Percentiles rank a stretch among this genome's conserved stretches.
Evolutionary conservation across 2,329 filamentous ascomycete genomes (phyloP).

Genomic region (Monosporascus sp.): DNA sequence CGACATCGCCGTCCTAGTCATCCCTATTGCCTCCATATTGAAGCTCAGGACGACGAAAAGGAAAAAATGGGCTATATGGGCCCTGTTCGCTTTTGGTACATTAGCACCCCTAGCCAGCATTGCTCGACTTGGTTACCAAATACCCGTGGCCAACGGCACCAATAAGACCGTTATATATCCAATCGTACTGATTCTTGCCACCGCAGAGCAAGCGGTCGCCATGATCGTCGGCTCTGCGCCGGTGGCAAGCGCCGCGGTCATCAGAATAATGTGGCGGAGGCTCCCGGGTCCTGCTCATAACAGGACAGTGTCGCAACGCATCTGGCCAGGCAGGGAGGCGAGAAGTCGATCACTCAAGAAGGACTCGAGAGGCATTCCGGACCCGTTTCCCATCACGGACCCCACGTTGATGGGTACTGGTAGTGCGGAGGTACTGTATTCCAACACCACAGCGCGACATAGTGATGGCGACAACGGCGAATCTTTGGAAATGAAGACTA

Average conservation of each 20-base stretch:
- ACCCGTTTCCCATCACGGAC: conserved; percentile 5
- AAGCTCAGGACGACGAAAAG: conserved; percentile 20
- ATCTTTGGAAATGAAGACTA: conserved; percentile 1
- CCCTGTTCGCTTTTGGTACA: conserved; percentile 24
- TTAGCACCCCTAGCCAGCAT: conserved; percentile 21
- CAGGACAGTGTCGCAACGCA: conserved; percentile 7
- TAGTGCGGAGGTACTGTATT: conserved; percentile 2
- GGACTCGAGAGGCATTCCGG: not conserved
- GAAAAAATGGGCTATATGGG: conserved; percentile 23
- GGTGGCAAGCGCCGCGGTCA: conserved; percentile 11
- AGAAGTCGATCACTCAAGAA: not conserved
- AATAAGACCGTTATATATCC: conserved; percentile 20
- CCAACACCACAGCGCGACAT: not conserved
- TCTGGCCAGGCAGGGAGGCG: conserved; percentile 11
- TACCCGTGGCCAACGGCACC: conserved; percentile 7
- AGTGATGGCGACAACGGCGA: conserved; percentile 2
- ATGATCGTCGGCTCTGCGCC: conserved; percentile 18
- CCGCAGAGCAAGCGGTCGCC: conserved; percentile 16
- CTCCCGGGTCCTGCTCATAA: not conserved
- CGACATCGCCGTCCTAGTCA: conserved; percentile 19
- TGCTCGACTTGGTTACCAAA: conserved; percentile 18
- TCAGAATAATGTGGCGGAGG: conserved; percentile 9
- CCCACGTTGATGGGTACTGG: not conserved
- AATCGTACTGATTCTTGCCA: conserved; percentile 16
- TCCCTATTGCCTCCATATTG: conserved; percentile 24